Evolutionary conservation across 176 grass and related monocot species (phyloP).

Genomic region (Microstegium vimineum): DNA sequence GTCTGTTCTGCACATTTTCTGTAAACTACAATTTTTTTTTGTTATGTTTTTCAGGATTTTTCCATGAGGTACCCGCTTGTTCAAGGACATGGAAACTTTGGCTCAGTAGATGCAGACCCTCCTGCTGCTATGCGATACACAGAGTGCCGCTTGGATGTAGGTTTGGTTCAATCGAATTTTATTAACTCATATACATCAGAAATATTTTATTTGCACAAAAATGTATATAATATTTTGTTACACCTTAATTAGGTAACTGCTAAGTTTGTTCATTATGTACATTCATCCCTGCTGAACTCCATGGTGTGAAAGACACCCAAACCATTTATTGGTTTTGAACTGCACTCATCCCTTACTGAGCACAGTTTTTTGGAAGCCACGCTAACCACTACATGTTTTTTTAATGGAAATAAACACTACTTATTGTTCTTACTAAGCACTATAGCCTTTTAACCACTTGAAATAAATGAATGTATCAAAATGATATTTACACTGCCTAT

Average conservation of each 20-base stretch:
- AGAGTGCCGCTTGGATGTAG: constrained; percentile 96
- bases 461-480: not conserved
- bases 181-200: not conserved
- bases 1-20: constrained; percentile 9
- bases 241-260: not conserved
- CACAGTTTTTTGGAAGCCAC: not conserved
- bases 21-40: constrained; percentile 17
- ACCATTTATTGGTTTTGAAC: not conserved
- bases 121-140: constrained; percentile 98
- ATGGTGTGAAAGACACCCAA: not conserved
- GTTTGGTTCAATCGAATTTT: constrained; percentile 40
- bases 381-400: not conserved
- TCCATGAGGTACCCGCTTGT: constrained; percentile 85
- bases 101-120: constrained; percentile 95
- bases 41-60: constrained; percentile 69
- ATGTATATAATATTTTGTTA: not conserved
- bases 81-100: constrained; percentile 97
- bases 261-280: not conserved
- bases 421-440: not conserved
- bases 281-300: not conserved
- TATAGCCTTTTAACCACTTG: not conserved
- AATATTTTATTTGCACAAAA: not conserved
- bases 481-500: not conserved
- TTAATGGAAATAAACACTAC: not conserved
- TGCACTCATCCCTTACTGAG: not conserved